These are phyloP conservation scores for Mortierella sp. DNA, from an alignment of 371 early-diverging fungal species.

Conservation along the genomic window DNA sequence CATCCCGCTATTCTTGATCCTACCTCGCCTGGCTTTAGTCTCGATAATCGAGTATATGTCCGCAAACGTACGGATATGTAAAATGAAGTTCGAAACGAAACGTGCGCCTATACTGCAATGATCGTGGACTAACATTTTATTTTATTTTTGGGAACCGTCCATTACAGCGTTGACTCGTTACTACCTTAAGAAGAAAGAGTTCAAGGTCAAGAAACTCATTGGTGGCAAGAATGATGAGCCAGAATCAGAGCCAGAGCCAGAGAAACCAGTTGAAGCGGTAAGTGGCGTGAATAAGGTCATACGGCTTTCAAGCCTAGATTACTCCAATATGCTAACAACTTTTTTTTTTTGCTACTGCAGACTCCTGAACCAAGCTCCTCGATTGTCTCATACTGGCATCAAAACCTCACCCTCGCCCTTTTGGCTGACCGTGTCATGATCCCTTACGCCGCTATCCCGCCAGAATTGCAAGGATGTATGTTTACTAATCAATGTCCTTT, in stretches of 20 bases:
- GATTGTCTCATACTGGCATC: slow-evolving; percentile 88
- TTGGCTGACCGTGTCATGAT: slow-evolving; percentile 64
- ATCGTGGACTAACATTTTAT: neutral
- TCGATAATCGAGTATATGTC: slow-evolving; percentile 41
- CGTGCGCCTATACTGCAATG: neutral
- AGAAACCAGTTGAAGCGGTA: slow-evolving; percentile 40
- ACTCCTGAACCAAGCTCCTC: slow-evolving; percentile 56
- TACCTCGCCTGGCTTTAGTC: slow-evolving; percentile 14
- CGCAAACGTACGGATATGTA: slow-evolving; percentile 36
- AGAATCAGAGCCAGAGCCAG: slow-evolving; percentile 46
- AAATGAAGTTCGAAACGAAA: neutral
- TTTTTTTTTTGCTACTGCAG: slow-evolving; percentile 9
- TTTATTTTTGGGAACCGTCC: neutral
- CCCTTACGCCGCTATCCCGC: slow-evolving; percentile 66
- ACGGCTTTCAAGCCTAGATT: neutral
- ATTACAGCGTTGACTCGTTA: slow-evolving; percentile 73
- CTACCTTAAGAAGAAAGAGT: slow-evolving; percentile 67
- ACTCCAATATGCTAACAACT: neutral
- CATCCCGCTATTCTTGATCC: slow-evolving; percentile 69
- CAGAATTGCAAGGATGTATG: slow-evolving; percentile 65
- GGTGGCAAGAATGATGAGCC: slow-evolving; percentile 44
- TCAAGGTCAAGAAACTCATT: slow-evolving; percentile 80
- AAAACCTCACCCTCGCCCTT: slow-evolving; percentile 82
- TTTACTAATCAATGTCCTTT: slow-evolving; percentile 8
- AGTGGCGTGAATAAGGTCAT: slow-evolving; percentile 18